Conservation (phyloP, 2,329 filamentous ascomycete species). For the Pseudogymnoascus sp. region DNA sequence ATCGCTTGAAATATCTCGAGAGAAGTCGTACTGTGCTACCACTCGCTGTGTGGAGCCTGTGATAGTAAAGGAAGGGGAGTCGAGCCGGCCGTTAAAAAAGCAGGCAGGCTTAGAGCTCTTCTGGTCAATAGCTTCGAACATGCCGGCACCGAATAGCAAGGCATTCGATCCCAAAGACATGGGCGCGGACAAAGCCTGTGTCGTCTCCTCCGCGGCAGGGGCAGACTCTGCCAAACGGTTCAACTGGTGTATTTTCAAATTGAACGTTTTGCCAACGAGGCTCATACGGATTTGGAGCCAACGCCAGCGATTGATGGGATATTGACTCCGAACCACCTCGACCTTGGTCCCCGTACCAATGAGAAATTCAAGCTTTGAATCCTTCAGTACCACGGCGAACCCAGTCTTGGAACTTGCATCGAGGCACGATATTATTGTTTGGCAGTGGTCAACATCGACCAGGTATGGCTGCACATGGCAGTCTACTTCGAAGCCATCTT, state of each 20-base stretch:
- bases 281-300: constrained; percentile 13
- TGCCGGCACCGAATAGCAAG: constrained; percentile 12
- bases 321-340: background rate
- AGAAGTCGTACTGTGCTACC: constrained; percentile 21
- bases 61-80: constrained; percentile 17
- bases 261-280: constrained; percentile 10
- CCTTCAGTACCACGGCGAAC: constrained; percentile 8
- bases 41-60: constrained; percentile 5
- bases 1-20: constrained; percentile 21
- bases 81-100: constrained; percentile 20
- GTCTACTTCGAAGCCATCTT: constrained; percentile 8
- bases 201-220: background rate
- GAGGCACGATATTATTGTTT: constrained; percentile 12
- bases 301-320: constrained; percentile 10
- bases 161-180: background rate
- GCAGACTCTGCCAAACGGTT: constrained; percentile 9
- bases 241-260: constrained; percentile 11
- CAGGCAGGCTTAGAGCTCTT: constrained; percentile 1
- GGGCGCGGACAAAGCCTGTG: background rate
- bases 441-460: constrained; percentile 9
- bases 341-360: background rate
- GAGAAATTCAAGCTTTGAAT: background rate
- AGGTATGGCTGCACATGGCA: constrained; percentile 17
- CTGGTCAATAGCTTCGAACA: constrained; percentile 2
- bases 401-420: constrained; percentile 9